A percentile compares a stretch with the other conserved stretches of the same genome.
phyloP scores from a whole-genome alignment of 2,329 filamentous ascomycete genomes.

The Colletotrichum sp. region DNA sequence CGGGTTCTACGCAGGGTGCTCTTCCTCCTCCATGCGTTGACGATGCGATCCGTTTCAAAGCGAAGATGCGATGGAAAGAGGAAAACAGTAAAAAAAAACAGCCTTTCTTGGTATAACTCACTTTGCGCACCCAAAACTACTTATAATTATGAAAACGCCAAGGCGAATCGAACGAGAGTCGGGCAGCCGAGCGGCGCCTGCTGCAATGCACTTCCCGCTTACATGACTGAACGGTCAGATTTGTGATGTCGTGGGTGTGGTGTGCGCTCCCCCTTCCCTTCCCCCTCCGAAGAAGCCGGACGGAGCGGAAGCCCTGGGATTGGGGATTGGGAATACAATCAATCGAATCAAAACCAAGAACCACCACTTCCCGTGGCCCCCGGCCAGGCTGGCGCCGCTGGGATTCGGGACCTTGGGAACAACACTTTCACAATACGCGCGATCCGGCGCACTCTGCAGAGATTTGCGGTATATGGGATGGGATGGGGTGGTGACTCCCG shows the following conservation, averaged over 20 bases:
- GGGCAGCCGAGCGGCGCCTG: neutral
- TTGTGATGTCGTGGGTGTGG: neutral
- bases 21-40: neutral
- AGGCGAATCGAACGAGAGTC: neutral
- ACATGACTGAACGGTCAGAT: conserved; percentile 4
- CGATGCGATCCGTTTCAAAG: neutral
- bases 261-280: neutral
- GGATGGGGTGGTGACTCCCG: neutral
- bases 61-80: neutral
- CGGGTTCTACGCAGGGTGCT: neutral
- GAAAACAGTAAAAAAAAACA: neutral
- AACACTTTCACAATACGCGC: neutral
- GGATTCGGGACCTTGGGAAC: neutral
- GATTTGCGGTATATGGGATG: neutral
- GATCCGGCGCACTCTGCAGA: neutral
- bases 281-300: conserved; percentile 18
- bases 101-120: neutral
- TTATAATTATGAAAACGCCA: neutral
- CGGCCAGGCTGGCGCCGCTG: neutral
- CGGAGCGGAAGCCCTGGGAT: conserved; percentile 15
- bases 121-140: neutral
- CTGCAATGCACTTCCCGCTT: conserved; percentile 1
- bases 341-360: neutral
- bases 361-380: neutral
- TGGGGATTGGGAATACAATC: neutral